Evolutionary conservation across 495 filamentous ascomycete genomes (phyloP), one percentile per base, ranked within the genome.

Genomic region (Margaritispora aquatica): DNA sequence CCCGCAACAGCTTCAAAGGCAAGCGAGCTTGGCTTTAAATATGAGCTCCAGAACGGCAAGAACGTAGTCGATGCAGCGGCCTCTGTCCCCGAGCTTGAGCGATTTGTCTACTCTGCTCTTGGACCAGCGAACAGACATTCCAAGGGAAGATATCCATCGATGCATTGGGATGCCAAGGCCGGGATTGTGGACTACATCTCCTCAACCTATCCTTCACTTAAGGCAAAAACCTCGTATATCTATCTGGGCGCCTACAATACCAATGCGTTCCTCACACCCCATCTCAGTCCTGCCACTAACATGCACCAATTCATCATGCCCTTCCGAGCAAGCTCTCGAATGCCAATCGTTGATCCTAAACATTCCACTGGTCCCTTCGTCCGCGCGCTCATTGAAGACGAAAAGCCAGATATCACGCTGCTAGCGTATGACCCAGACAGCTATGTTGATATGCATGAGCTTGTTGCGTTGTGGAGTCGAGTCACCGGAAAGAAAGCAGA

Each of bases 101-200:
- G 77, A 26, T 68, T 82, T 48, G 61, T 80, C 23, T 71, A 67
- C 51, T 75, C 70, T 7, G 66, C 69, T 11, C 62, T 80, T 13
- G 53, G 64, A 8, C 61, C 65, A n/a, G 68, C 54, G 0, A 67
- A 71, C 63, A 36, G 62, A 20, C 48, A 46, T 17, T 69, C 61
- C 38, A 58, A 58, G 1, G 74, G 75, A 7, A 71, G 71, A 60
- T 70, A 74, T 38, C 19, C 52, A 7, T 58, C 74, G 50, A 67
- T 66, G 46, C 73, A 76, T 55, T 75, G 74, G 48, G 71, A 77
- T 24, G 60, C 65, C 11, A 76, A 77, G 54, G 70, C 66, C 21
- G 56, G 64, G 23, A 66, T 71, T 3, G 68, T 66, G 24, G 64
- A 70, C 19, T 75, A 75, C 48, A 68, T 69, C 36, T 66, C 66